Conservation (phyloP, 495 filamentous ascomycete genomes). For the Bryoglossum gracile region DNA sequence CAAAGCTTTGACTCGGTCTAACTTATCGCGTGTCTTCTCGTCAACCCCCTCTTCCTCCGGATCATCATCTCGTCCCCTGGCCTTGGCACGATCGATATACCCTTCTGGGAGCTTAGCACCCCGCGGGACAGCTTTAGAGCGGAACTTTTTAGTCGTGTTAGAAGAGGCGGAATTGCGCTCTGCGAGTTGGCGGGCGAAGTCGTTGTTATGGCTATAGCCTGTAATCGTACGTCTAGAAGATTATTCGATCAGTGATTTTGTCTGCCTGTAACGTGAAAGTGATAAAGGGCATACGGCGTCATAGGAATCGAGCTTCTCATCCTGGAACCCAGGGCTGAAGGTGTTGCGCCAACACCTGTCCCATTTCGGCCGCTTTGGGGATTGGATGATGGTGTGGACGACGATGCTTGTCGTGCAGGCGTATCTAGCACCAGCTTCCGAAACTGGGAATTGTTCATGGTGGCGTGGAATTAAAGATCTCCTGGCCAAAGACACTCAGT, state of each 20-base stretch:
- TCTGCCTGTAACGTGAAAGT: not conserved
- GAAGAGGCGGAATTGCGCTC: constrained; percentile 56
- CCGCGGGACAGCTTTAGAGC: constrained; percentile 71
- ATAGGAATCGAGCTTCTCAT: constrained; percentile 75
- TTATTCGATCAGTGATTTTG: not conserved
- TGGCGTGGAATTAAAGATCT: constrained; percentile 1
- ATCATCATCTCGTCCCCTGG: constrained; percentile 29
- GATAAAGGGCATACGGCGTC: constrained; percentile 57
- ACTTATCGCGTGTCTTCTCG: constrained; percentile 57
- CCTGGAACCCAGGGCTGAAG: constrained; percentile 51
- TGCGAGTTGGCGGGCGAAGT: constrained; percentile 81
- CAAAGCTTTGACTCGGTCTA: constrained; percentile 60
- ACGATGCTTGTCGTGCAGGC: constrained; percentile 26
- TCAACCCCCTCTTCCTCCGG: constrained; percentile 1
- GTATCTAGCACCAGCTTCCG: constrained; percentile 68
- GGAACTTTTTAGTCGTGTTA: constrained; percentile 57
- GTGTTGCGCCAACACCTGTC: constrained; percentile 23
- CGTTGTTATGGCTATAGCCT: constrained; percentile 40
- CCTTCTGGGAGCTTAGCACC: constrained; percentile 71
- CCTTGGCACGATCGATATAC: constrained; percentile 76
- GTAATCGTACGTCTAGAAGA: constrained; percentile 57
- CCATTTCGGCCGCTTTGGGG: constrained; percentile 25
- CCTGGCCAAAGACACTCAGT: no score
- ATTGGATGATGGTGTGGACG: constrained; percentile 27
- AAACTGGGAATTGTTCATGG: constrained; percentile 96